phyloP scores from a whole-genome alignment of 139 green algal species.

The Yamagishiella unicocca region DNA sequence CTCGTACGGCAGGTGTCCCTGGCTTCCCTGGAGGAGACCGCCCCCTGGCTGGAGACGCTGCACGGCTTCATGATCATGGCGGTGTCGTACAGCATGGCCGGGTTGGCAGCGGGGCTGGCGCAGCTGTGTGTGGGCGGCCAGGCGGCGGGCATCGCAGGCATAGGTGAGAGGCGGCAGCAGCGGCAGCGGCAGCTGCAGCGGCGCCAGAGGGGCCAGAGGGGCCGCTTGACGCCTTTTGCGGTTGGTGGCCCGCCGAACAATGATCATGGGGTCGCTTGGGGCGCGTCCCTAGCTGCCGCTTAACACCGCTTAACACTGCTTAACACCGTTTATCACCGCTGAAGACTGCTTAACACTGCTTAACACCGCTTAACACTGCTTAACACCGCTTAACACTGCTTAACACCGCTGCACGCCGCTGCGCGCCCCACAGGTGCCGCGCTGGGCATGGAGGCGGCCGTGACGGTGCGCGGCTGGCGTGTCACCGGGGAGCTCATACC shows the following conservation, averaged over 20 bases:
- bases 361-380: too few relatives aligned
- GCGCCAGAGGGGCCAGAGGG: too few relatives aligned
- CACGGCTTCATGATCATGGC: conserved; percentile 11
- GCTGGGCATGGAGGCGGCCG: conserved; percentile 34
- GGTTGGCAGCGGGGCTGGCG: background rate
- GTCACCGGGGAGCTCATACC: background rate
- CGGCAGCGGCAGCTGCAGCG: too few relatives aligned
- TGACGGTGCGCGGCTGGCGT: conserved; percentile 1
- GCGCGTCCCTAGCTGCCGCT: too few relatives aligned
- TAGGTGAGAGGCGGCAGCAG: conserved; percentile 25
- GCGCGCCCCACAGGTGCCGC: conserved; percentile 6
- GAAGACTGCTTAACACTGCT: too few relatives aligned
- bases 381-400: too few relatives aligned
- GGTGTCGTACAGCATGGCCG: conserved; percentile 17
- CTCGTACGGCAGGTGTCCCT: conserved; percentile 19
- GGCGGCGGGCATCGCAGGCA: background rate
- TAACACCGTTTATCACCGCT: too few relatives aligned
- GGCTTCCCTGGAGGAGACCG: conserved; percentile 27
- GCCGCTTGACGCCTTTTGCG: too few relatives aligned
- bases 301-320: too few relatives aligned
- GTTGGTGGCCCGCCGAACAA: too few relatives aligned
- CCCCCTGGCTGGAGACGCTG: conserved; percentile 26
- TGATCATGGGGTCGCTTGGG: too few relatives aligned
- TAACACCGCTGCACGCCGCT: too few relatives aligned
- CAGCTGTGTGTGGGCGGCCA: background rate